Evolutionary conservation across 176 grass and related monocot species (phyloP).

Genomic region (Dactylis glomerata): DNA sequence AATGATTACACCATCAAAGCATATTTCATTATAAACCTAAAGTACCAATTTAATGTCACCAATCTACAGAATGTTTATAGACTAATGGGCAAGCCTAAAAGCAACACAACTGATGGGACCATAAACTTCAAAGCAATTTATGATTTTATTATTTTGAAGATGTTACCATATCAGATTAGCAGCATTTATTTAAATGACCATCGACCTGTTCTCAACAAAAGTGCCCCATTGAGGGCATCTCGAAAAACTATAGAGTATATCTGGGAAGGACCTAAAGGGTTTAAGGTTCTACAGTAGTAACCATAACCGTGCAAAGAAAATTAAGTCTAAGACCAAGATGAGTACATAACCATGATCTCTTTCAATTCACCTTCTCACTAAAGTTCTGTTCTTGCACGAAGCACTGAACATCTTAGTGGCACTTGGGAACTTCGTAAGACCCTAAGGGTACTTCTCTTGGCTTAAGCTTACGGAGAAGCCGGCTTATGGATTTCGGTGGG

Average conservation of each 20-base stretch:
- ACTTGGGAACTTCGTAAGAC: not conserved
- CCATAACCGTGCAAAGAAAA: not conserved
- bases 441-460: not conserved
- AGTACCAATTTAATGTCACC: not conserved
- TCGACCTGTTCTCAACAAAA: not conserved
- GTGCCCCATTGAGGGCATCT: not conserved
- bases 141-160: not conserved
- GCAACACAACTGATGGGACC: not conserved
- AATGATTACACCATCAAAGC: not conserved
- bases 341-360: constrained; percentile 4
- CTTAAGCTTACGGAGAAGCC: no score
- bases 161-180: not conserved
- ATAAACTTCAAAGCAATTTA: not conserved
- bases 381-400: not conserved
- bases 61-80: not conserved
- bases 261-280: not conserved
- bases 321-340: not conserved
- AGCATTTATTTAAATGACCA: not conserved
- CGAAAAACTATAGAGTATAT: not conserved
- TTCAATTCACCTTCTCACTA: not conserved
- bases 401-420: constrained; percentile 4
- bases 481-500: no score
- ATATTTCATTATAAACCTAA: not conserved
- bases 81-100: not conserved
- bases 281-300: not conserved